These are phyloP conservation scores for Diaporthe sp. DNA, from an alignment of 2,329 filamentous ascomycete species.

Conservation along the genomic window DNA sequence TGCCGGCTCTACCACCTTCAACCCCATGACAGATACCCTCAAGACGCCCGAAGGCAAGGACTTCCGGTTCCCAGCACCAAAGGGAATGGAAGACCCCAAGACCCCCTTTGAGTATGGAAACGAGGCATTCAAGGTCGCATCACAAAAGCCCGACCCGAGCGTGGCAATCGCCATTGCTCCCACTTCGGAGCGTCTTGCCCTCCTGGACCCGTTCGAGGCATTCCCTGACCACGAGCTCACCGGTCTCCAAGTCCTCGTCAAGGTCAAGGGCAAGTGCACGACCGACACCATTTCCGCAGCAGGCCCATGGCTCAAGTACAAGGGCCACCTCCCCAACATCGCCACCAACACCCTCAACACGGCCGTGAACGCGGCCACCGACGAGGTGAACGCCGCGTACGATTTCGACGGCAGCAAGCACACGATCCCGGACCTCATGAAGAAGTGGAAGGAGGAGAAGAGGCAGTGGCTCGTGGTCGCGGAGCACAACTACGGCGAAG, in stretches of 20 bases:
- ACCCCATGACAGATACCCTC: slow-evolving; percentile 90
- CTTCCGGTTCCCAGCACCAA: slow-evolving; percentile 87
- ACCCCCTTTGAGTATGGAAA: slow-evolving; percentile 82
- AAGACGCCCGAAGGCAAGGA: slow-evolving; percentile 80
- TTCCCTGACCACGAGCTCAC: slow-evolving; percentile 83
- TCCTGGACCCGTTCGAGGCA: slow-evolving; percentile 88
- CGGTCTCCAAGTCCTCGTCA: slow-evolving; percentile 88
- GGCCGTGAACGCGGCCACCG: slow-evolving; percentile 90
- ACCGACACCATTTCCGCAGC: slow-evolving; percentile 98
- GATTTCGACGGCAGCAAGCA: slow-evolving; percentile 80
- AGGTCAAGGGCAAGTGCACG: slow-evolving; percentile 97
- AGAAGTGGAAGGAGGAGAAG: slow-evolving; percentile 80
- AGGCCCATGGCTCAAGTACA: slow-evolving; percentile 98
- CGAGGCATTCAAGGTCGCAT: slow-evolving; percentile 77
- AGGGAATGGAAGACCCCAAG: slow-evolving; percentile 72
- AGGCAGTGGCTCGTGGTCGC: slow-evolving; percentile 93
- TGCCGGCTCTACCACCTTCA: slow-evolving; percentile 92
- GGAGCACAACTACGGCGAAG: slow-evolving; percentile 96
- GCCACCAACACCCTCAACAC: slow-evolving; percentile 97
- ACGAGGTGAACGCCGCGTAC: slow-evolving; percentile 92
- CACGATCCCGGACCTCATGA: slow-evolving; percentile 88
- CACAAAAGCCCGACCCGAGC: slow-evolving; percentile 76
- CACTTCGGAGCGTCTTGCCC: slow-evolving; percentile 87
- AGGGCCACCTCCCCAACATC: slow-evolving; percentile 98
- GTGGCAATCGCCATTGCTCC: slow-evolving; percentile 83